phyloP scores from a whole-genome alignment of 495 filamentous ascomycete species.

The Penicillium soppii region DNA sequence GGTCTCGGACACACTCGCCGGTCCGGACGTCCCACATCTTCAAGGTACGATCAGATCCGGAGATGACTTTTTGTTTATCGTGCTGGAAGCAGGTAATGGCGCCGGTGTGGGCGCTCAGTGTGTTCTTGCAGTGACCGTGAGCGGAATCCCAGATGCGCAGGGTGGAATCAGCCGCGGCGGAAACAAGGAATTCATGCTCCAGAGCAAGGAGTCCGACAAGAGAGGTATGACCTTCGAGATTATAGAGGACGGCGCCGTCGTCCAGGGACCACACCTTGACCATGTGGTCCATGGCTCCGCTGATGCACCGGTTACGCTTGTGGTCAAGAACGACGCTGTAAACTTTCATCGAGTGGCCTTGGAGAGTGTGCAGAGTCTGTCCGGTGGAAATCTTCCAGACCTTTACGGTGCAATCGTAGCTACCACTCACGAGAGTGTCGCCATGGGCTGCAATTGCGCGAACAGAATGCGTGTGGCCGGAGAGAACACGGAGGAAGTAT shows the following conservation, averaged over 20 bases:
- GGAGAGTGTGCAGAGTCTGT: conserved; percentile 81
- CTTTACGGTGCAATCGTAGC: conserved; percentile 93
- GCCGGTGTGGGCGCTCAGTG: conserved; percentile 87
- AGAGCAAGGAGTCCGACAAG: conserved; percentile 91
- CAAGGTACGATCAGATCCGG: conserved; percentile 88
- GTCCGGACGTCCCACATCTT: conserved; percentile 99
- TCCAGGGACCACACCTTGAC: conserved; percentile 99
- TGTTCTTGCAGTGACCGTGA: conserved; percentile 85
- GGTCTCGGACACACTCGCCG: conserved; percentile 89
- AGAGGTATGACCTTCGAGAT: conserved; percentile 90
- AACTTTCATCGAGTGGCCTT: conserved; percentile 89
- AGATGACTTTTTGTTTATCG: conserved; percentile 94
- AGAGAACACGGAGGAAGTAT: conserved; percentile 85
- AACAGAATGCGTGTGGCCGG: conserved; percentile 92
- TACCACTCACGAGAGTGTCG: conserved; percentile 97
- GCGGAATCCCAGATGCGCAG: conserved; percentile 97
- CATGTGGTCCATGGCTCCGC: conserved; percentile 95
- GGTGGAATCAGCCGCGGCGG: conserved; percentile 92
- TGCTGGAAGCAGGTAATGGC: conserved; percentile 99
- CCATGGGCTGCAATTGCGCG: conserved; percentile 94
- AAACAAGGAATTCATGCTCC: conserved; percentile 83
- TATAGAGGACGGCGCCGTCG: conserved; percentile 80
- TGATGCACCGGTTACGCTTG: conserved; percentile 91
- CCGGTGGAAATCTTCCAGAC: conserved; percentile 98
- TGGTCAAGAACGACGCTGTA: conserved; percentile 97